Percentiles rank a stretch among this genome's conserved stretches.
Conservation (phyloP, 2,329 filamentous ascomycete genomes). For the Ophiobolus disseminans region DNA sequence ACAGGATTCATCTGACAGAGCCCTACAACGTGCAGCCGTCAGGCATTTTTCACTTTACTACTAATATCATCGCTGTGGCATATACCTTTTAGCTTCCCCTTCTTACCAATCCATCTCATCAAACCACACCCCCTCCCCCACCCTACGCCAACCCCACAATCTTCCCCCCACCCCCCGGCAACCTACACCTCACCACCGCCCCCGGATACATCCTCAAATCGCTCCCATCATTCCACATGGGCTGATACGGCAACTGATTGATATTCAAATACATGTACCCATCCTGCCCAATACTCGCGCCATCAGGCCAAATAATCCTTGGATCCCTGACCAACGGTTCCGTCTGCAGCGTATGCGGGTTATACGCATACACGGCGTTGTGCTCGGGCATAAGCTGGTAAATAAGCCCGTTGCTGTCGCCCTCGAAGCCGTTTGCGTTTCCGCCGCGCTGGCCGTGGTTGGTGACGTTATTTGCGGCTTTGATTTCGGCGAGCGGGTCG, state of each 20-base stretch:
- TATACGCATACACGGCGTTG: constrained; percentile 55
- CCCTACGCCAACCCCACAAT: not conserved
- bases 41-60: too few species aligned
- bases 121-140: too few species aligned
- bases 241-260: constrained; percentile 58
- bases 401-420: constrained; percentile 57
- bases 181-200: not conserved
- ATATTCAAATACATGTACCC: constrained; percentile 56
- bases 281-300: constrained; percentile 33
- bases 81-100: not conserved
- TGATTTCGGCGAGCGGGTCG: constrained; percentile 52
- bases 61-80: not conserved
- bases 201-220: constrained; percentile 43
- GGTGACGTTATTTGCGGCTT: constrained; percentile 56
- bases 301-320: constrained; percentile 59
- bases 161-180: not conserved
- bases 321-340: constrained; percentile 55
- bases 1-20: too few species aligned
- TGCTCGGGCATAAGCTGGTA: constrained; percentile 59
- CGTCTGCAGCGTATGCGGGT: constrained; percentile 51
- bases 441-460: constrained; percentile 57
- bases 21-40: too few species aligned
- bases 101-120: too few species aligned
- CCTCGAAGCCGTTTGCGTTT: constrained; percentile 59
- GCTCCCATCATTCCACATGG: constrained; percentile 56